Percentiles rank a stretch among this genome's conserved stretches.
Evolutionary conservation across 2,329 filamentous ascomycete genomes (phyloP).

Genomic region (Fusarium caatingaense): DNA sequence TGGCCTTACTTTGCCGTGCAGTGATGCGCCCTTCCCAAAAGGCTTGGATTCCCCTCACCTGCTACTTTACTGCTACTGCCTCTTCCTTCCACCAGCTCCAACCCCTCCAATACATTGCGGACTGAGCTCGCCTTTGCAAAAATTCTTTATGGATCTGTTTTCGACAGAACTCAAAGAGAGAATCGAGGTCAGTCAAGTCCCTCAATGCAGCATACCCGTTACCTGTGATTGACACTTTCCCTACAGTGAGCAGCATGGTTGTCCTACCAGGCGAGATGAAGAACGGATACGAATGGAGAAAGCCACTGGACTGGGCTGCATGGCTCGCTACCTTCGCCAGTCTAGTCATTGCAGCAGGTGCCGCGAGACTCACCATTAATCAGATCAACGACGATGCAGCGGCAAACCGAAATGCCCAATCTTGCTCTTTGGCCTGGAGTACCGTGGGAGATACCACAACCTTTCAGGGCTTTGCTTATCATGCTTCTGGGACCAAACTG

Average conservation of each 20-base stretch:
- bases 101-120: not conserved
- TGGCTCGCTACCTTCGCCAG: not conserved
- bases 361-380: not conserved
- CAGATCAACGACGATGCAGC: not conserved
- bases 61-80: fast-evolving
- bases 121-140: not conserved
- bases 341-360: not conserved
- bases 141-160: not conserved
- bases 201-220: fast-evolving
- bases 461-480: not conserved
- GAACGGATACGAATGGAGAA: not conserved
- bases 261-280: not conserved
- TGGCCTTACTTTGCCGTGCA: not conserved
- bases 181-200: not conserved
- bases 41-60: fast-evolving
- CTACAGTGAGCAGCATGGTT: not conserved
- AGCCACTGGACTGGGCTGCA: not conserved
- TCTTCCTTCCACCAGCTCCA: not conserved
- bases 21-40: not conserved
- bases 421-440: not conserved
- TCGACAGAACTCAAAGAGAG: not conserved
- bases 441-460: not conserved
- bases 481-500: not conserved
- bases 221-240: not conserved
- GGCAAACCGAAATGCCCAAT: not conserved